Evolutionary conservation across 1,139 yeast genomes (phyloP), one percentile per base, ranked within the genome.

Genomic region (Candida gigantensis): DNA sequence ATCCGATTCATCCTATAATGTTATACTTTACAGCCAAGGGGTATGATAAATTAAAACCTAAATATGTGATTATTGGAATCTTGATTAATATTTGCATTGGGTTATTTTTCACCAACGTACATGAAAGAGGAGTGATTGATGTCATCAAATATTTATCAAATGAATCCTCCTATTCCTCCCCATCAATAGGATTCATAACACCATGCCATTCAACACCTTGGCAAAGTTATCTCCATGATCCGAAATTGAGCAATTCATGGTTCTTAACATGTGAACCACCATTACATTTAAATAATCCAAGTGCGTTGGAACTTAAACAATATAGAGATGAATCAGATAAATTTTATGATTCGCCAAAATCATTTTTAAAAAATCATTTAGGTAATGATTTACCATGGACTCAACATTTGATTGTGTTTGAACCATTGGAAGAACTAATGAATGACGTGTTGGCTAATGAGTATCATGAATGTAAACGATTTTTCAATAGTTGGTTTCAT

Each of bases 191-290:
- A 1, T 84, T 92, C 47, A 58, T 94, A 13, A 87, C 90, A 55
- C 98, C 99, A 0, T 94, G 98, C 52, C 98, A 94, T 57, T 90
- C 97, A 0, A 90, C 97, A 0, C 98, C 98, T 3, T 87, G 95
- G 84, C 96, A 88, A 53, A 78, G 95, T 24, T 81, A 84, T 51
- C 60, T 94, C 29, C 96, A 89, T 51, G 62, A 84, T 16, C 58
- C 64, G 6, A 72, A 71, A 12, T 57, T 77, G 3, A 13, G n/a
- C 13, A 26, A 40, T 1, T 49, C 66, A 1, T 86, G 96, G 96
- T 83, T 84, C 42, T 65, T 94, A 27, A 80, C 96, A 0, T 94
- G 99, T 57, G 95, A 88, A 44, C 99, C 98, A 0, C 98, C 98
- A 1, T 59, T 87, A 13, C 74, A 69, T 44, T 48, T 69, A 8